A percentile compares a stretch with the other conserved stretches of the same genome.
Conservation (phyloP, 2,329 filamentous ascomycete species). For the Pyrenochaeta sp. region DNA sequence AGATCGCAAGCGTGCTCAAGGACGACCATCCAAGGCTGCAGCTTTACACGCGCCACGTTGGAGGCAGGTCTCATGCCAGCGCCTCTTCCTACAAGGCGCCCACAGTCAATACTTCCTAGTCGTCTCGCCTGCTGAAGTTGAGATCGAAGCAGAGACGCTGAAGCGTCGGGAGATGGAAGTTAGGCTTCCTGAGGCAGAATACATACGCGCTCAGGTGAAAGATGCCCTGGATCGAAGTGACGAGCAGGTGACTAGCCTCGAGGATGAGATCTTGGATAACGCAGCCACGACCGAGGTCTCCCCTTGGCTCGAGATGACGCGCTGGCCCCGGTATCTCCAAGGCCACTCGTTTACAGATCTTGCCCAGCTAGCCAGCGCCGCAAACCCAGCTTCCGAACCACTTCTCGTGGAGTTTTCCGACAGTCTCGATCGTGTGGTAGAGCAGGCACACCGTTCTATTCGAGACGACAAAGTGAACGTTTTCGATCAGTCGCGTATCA, state of each 20-base stretch:
- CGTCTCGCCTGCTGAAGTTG: background rate
- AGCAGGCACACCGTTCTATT: background rate
- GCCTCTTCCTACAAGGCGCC: conserved; percentile 1
- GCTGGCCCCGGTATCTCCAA: conserved; percentile 13
- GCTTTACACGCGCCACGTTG: too few species aligned
- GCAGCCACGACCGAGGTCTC: conserved; percentile 10
- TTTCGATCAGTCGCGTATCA: conserved; percentile 17
- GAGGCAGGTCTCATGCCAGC: conserved; percentile 7
- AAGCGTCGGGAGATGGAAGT: background rate
- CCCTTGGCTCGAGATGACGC: conserved; percentile 13
- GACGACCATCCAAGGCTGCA: too few species aligned
- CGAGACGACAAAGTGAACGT: conserved; percentile 17
- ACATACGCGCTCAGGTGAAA: too few species aligned
- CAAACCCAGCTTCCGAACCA: conserved; percentile 5
- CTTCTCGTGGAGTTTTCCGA: background rate
- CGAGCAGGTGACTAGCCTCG: conserved; percentile 5
- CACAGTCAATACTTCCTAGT: conserved; percentile 6
- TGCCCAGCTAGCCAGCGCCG: conserved; percentile 7
- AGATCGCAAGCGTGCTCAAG: too few species aligned
- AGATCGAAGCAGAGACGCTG: background rate
- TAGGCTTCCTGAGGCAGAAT: conserved; percentile 1
- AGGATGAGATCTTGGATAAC: conserved; percentile 5
- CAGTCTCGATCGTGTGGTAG: background rate
- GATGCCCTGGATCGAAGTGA: conserved; percentile 4
- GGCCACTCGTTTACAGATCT: conserved; percentile 6